phyloP scores from a whole-genome alignment of 2,329 filamentous ascomycete species.

The Nannizziopsis arthrosporioides region DNA sequence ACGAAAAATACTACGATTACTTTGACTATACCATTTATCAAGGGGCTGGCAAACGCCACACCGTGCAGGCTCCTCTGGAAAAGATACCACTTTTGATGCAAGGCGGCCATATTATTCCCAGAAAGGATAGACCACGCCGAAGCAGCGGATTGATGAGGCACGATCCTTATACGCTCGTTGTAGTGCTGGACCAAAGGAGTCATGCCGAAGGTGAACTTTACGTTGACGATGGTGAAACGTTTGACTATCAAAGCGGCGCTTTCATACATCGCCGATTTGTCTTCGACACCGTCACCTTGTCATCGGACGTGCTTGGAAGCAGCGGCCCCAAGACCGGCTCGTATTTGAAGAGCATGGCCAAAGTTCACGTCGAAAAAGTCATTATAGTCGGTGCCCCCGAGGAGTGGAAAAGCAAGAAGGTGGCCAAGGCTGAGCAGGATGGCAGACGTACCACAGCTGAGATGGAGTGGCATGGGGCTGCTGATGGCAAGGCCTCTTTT shows the following conservation, averaged over 20 bases:
- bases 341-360: conserved; percentile 68
- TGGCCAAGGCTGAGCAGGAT: conserved; percentile 42
- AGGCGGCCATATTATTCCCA: conserved; percentile 81
- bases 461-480: conserved; percentile 48
- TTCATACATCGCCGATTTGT: conserved; percentile 77
- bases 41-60: conserved; percentile 57
- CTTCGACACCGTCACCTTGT: conserved; percentile 50
- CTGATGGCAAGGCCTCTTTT: conserved; percentile 47
- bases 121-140: conserved; percentile 75
- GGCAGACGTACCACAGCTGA: conserved; percentile 31
- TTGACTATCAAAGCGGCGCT: conserved; percentile 72
- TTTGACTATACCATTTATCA: conserved; percentile 72
- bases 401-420: conserved; percentile 54
- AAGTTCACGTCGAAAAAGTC: conserved; percentile 71
- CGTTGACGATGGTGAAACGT: conserved; percentile 85
- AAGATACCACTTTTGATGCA: conserved; percentile 85
- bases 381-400: conserved; percentile 69
- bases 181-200: conserved; percentile 56
- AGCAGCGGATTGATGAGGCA: conserved; percentile 82
- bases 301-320: conserved; percentile 54
- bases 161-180: conserved; percentile 86
- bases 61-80: conserved; percentile 65
- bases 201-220: conserved; percentile 76
- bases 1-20: conserved; percentile 89
- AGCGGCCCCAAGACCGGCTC: conserved; percentile 53